Evolutionary conservation across 116 monocot genomes (phyloP), one percentile per base, ranked within the genome.

Genomic region (Iris pallida): DNA sequence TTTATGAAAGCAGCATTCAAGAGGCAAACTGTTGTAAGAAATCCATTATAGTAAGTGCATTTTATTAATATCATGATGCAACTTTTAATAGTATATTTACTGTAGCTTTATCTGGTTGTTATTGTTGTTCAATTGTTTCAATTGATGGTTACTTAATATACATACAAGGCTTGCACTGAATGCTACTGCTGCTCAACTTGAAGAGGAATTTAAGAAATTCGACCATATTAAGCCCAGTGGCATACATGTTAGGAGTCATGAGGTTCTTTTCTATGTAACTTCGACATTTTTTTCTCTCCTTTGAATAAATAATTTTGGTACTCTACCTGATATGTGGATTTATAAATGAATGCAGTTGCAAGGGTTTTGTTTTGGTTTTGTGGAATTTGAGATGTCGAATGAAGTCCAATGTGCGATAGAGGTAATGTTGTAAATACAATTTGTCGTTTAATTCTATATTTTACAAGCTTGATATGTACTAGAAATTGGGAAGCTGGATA

Each of bases 291-390:
- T n/a, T n/a, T n/a, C n/a, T n/a, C n/a, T n/a, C n/a, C n/a, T n/a
- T n/a, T n/a, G n/a, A 58, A 58, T 10, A 30, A 3, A 61, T 43
- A 61, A n/a, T 18, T 65, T 47, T 18, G 7, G 5, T 59, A 12
- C 46, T 59, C 17, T 54, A 43, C 56, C 10, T 52, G 58, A 5
- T 47, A 47, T 20, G 20, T 66, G 41, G 42, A 16, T 55, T 42
- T 64, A 43, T 73, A 47, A 30, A 54, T 52, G 53, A 69, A 64
- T 81, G 68, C 85, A 96, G 92, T 53, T 73, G 59, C 85, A 89
- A 81, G 96, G 96, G 3, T 89, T 96, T 57, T 96, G 96, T 78
- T 96, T 86, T 78, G 96, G 92, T 59, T 96, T 96, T 78, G 92
- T 96, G 13, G 92, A 96, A 61, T 96, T 92, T 82, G 96, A 92